Evolutionary conservation across 176 grass and related monocot genomes (phyloP).

Genomic region (Tuctoria greenei): DNA sequence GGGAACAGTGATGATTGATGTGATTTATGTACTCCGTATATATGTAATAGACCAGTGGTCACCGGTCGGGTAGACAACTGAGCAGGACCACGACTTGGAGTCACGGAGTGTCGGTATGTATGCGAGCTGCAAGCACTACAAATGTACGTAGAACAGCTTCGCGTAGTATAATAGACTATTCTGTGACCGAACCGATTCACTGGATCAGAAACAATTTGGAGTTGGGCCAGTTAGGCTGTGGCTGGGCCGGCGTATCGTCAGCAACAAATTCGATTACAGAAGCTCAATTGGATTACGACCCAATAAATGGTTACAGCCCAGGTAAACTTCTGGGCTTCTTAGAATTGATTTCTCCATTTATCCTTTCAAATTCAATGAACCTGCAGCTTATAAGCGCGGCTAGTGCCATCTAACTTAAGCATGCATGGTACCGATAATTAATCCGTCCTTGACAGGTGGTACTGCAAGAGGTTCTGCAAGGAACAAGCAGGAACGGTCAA

Average conservation of each 20-base stretch:
- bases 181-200: neutral
- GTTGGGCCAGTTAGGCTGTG: neutral
- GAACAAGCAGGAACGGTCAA: conserved; percentile 3
- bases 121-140: neutral
- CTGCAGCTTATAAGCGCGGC: neutral
- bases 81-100: neutral
- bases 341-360: neutral
- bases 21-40: neutral
- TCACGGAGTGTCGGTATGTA: neutral
- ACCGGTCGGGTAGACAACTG: neutral
- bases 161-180: neutral
- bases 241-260: neutral
- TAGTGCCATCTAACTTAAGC: conserved; percentile 19
- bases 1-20: neutral
- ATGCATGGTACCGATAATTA: conserved; percentile 8
- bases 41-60: neutral
- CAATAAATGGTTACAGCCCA: neutral
- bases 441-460: conserved; percentile 13
- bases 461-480: conserved; percentile 12
- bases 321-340: neutral
- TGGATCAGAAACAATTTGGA: neutral
- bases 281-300: neutral
- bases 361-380: neutral
- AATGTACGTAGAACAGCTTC: neutral
- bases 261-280: neutral